Percentiles rank a stretch among this genome's conserved stretches.
These are phyloP conservation scores for Trichosporon sp. DNA, from an alignment of 1,284 basidiomycete genomes.

Conservation along the genomic window DNA sequence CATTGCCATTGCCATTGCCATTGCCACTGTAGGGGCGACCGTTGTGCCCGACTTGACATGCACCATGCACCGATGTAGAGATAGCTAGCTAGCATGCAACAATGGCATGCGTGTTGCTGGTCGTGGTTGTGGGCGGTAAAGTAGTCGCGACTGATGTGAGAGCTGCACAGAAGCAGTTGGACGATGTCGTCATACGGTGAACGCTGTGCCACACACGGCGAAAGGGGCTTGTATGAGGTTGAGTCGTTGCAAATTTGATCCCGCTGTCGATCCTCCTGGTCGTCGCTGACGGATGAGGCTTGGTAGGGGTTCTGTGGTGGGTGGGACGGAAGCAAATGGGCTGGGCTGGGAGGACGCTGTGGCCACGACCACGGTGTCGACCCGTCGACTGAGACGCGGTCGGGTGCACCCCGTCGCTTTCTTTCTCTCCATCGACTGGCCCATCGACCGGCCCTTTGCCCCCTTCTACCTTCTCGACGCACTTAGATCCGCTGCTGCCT, in stretches of 20 bases:
- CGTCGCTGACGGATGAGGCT: not conserved
- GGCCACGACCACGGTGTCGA: not conserved
- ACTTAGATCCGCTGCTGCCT: not conserved
- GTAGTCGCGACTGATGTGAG: too few relatives aligned
- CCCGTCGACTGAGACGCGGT: too few relatives aligned
- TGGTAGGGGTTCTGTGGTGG: not conserved
- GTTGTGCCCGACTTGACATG: not conserved
- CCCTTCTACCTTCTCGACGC: not conserved
- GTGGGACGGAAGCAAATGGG: not conserved
- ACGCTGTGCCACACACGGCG: not conserved
- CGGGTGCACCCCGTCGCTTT: not conserved
- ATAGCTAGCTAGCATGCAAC: not conserved
- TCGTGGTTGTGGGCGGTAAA: too few relatives aligned
- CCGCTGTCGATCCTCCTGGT: not conserved
- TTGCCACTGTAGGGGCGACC: not conserved
- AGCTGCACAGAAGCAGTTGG: not conserved
- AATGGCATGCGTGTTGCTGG: not conserved
- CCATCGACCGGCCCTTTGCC: not conserved
- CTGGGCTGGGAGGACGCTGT: not conserved
- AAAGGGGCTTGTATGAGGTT: not conserved
- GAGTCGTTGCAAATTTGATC: not conserved
- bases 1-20: not conserved
- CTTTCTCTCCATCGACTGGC: not conserved
- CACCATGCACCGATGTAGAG: constrained; percentile 1
- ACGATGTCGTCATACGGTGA: not conserved